Base-by-base conservation (phyloP, 768 basidiomycete genomes). In the Pleurotus djamor region DNA sequence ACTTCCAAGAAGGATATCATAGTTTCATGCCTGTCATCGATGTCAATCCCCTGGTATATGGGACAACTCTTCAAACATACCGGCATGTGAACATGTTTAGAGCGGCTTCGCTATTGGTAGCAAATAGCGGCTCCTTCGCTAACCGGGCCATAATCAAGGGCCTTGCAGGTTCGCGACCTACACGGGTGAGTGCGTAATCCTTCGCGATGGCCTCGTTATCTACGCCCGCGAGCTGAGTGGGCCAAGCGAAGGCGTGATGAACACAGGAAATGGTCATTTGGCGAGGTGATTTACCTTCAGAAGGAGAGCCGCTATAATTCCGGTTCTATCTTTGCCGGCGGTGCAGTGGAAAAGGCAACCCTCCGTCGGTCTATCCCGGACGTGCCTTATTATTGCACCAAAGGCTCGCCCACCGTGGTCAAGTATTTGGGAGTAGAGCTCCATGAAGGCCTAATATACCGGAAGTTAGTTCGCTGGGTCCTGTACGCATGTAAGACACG, bases 281-380 rank as follows among this genome's bases (percentile, higher is more conserved):
- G 12, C 47, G 34, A 9, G 12, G 34, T n/a, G 37, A 44, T 71
- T 34, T 67, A 91, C 91, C 71, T 86, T 85, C 28, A 93, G 74
- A 10, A 92, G 65, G 34, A 93, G 77, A 5, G 91, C 91, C 12
- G 89, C 88, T 38, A 88, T 71, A 21, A 93, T 74, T 13, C 91
- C 92, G 1, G 92, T 93, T 64, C 92, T 76, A 72, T 94, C 91
- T 69, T 93, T 94, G 3, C 92, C 92, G 32, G 90, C 92, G 2
- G 92, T 92, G 64, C 92, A 94, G 65, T 93, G 90, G 63, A 93
- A 89, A 32, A 92, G 61, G 63, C 81, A 87, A 0, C 80, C 83
- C 16, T 84, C 81, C 43, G 79, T 76, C 66, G 91, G 87, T 58
- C 78, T 78, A 66, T 93, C 91, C 58, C 87, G 76, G 33, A 93